These are phyloP conservation scores for Biscutella laevigata DNA, from an alignment of 441 rosid genomes.

Conservation along the genomic window DNA sequence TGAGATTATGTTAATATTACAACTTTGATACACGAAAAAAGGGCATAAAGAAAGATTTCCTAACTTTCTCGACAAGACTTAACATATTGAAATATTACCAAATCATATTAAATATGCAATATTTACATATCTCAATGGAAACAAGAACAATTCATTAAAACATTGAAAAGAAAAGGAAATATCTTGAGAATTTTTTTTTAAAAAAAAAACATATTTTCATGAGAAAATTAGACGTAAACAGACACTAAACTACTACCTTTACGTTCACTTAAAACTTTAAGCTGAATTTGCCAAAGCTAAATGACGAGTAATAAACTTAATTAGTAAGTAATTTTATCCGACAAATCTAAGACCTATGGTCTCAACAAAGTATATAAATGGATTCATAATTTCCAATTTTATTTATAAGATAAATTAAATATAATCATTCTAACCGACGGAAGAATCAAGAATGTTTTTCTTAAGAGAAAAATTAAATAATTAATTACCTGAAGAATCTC, in stretches of 20 bases:
- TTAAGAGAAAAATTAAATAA: not conserved
- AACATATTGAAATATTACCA: not conserved
- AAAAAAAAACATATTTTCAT: too few species aligned
- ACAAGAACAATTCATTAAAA: not conserved
- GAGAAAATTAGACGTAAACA: slow-evolving; percentile 14
- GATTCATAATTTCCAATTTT: too few species aligned
- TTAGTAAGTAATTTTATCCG: too few species aligned
- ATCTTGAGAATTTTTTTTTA: not conserved
- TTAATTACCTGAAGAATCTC: slow-evolving; percentile 56
- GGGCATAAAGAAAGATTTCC: too few species aligned
- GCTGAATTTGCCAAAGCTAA: not conserved
- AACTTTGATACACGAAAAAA: not conserved
- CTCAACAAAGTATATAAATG: too few species aligned
- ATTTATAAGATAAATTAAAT: too few species aligned
- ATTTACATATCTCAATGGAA: not conserved
- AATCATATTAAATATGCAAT: slow-evolving; percentile 6
- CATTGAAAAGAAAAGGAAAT: not conserved
- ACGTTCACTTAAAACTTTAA: not conserved
- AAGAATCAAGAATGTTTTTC: slow-evolving; percentile 7
- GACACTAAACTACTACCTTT: slow-evolving; percentile 12
- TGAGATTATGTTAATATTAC: slow-evolving; percentile 5
- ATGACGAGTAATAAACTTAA: too few species aligned
- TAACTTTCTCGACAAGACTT: slow-evolving; percentile 15
- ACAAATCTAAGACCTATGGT: not conserved
- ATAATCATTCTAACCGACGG: not conserved